Evolutionary conservation across 164 flowering plant species (phyloP).

Genomic region (Macadamia tetraphylla): DNA sequence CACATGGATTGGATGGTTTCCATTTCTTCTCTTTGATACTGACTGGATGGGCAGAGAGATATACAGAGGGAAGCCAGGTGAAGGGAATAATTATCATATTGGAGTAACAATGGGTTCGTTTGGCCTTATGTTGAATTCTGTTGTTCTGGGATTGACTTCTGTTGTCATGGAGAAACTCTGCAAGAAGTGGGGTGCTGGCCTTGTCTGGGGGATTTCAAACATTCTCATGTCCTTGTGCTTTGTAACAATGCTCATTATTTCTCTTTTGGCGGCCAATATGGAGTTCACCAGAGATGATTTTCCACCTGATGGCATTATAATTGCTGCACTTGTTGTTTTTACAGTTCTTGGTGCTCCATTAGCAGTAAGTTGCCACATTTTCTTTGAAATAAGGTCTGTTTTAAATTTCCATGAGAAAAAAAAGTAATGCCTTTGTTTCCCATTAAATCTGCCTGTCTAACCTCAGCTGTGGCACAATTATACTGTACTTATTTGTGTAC

Average conservation of each 20-base stretch:
- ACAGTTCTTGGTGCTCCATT: constrained; percentile 85
- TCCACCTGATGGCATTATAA: constrained; percentile 68
- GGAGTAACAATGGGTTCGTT: constrained; percentile 93
- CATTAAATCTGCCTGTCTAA: not conserved
- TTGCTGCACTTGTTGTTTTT: constrained; percentile 58
- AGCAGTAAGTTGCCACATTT: constrained; percentile 60
- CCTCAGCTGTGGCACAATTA: not conserved
- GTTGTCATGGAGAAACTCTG: constrained; percentile 84
- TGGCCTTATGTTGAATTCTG: constrained; percentile 86
- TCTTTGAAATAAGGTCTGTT: not conserved
- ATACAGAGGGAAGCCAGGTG: constrained; percentile 79
- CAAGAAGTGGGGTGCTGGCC: constrained; percentile 80
- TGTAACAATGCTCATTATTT: constrained; percentile 58
- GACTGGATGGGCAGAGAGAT: constrained; percentile 99
- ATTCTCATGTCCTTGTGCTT: constrained; percentile 78
- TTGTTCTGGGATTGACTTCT: constrained; percentile 82
- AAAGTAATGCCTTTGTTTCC: not conserved
- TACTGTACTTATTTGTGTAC: not conserved
- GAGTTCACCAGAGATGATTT: constrained; percentile 24
- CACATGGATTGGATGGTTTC: constrained; percentile 98
- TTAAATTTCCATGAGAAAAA: constrained; percentile 2
- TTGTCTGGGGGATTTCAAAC: constrained; percentile 88
- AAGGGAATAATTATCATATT: constrained; percentile 49
- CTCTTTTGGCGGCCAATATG: constrained; percentile 41
- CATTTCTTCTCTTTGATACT: constrained; percentile 92